Base-by-base conservation (phyloP, 306 rosid genomes). In the Prosopis cineraria region DNA sequence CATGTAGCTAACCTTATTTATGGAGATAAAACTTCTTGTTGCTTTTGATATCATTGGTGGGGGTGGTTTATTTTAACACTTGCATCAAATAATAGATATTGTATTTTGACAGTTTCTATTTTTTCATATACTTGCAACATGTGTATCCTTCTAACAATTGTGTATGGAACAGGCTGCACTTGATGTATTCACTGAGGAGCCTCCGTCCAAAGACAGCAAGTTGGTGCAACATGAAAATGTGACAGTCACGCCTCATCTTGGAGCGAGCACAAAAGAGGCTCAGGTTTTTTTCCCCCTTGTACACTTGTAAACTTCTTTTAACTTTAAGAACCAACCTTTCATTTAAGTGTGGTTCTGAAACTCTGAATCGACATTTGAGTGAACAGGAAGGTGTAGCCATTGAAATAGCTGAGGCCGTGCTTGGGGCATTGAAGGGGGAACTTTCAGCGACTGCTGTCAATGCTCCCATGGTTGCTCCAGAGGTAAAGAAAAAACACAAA, bases 201-300 rank as follows among this genome's bases (percentile, higher is more conserved):
- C 97, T 8, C 97, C 98, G 5, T 25, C 98, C 10, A 83, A 87
- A 60, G 92, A 92, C 59, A 90, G 90, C 75, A 92, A 89, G 86
- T 74, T 94, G 14, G 92, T 94, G 74, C 97, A 81, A 12, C 93
- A 90, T 65, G 84, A 90, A 82, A 92, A 92, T 84, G 98, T 92
- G 22, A 94, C 87, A 1, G 91, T 81, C 62, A 90, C 98, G 0
- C 98, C 97, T 39, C 97, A 94, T 86, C 97, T 94, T 41, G 98
- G 97, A 70, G 98, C 98, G 39, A 94, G 98, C 91, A 94, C 98
- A n/a, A 89, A 78, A 83, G 98, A 94, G 80, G 98, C 98, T 33
- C 98, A 94, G 90, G 98, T 86, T 68, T 78, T 70, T 69, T 66
- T 73, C 33, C n/a, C n/a, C n/a, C 63, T 66, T 58, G 34, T 10